A percentile compares a stretch with the other conserved stretches of the same genome.
Conservation (phyloP, 73 alveolate species). For the Tetrahymena malaccensis region DNA sequence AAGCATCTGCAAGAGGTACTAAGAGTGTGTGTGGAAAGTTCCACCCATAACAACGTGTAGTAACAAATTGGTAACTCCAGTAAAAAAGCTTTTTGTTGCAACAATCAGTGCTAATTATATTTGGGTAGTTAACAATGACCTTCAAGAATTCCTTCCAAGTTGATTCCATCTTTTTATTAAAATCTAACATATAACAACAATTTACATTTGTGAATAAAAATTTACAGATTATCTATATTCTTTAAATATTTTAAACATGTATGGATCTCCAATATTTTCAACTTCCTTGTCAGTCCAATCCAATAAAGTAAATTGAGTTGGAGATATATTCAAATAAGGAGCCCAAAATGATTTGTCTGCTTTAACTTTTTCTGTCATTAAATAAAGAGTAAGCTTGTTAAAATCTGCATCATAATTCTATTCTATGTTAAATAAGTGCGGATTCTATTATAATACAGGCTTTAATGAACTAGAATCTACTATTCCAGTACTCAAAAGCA, state of each 20-base stretch:
- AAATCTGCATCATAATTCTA: neutral
- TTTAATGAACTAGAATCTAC: neutral
- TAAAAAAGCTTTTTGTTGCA: slow-evolving; percentile 8
- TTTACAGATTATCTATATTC: neutral
- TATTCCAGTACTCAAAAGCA: neutral
- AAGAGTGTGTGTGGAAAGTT: slow-evolving; percentile 27
- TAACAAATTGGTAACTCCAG: slow-evolving; percentile 36
- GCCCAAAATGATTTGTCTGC: neutral
- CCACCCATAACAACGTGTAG: slow-evolving; percentile 49
- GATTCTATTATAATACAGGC: neutral
- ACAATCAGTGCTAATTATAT: neutral
- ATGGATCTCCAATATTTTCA: neutral
- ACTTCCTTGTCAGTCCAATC: slow-evolving; percentile 7
- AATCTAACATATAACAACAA: neutral
- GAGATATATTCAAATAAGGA: neutral
- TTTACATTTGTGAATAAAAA: neutral
- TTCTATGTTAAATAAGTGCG: neutral
- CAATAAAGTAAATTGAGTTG: neutral
- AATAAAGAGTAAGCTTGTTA: neutral
- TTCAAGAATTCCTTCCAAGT: slow-evolving; percentile 5
- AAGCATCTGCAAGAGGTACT: slow-evolving; percentile 34
- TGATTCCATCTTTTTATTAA: slow-evolving; percentile 3
- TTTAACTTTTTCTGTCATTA: neutral
- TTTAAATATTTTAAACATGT: neutral
- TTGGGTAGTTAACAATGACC: neutral